phyloP scores from a whole-genome alignment of 345 rosid genomes.

The Lepidium didymum region DNA sequence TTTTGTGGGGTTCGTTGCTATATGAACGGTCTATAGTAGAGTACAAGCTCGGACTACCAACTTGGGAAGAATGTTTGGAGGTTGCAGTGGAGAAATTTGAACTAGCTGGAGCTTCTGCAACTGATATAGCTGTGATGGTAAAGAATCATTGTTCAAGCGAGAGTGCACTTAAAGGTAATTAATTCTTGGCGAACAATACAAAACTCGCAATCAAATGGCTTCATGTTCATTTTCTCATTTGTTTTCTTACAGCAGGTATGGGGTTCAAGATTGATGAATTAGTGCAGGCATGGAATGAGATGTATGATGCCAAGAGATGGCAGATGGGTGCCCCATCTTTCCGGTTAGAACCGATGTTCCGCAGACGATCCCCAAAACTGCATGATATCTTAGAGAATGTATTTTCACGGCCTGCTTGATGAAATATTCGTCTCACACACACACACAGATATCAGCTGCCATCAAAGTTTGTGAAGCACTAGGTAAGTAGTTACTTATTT shows the following conservation, averaged over 20 bases:
- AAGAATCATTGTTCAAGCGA: constrained; percentile 94
- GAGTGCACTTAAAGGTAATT: constrained; percentile 77
- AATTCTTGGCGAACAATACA: neutral
- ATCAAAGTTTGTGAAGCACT: neutral
- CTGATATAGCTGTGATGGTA: constrained; percentile 94
- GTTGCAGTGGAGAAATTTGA: constrained; percentile 97
- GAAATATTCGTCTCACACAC: constrained; percentile 1
- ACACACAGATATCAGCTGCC: neutral
- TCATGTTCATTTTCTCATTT: neutral
- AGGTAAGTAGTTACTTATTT: constrained; percentile 16
- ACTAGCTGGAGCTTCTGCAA: constrained; percentile 95
- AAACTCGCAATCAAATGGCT: neutral
- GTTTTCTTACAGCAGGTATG: constrained; percentile 36
- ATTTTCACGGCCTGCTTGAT: constrained; percentile 19
- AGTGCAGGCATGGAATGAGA: constrained; percentile 98
- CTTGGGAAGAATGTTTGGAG: constrained; percentile 98
- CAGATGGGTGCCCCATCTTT: constrained; percentile 88
- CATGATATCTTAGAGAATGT: constrained; percentile 71
- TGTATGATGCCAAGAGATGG: constrained; percentile 98
- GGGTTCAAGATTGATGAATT: constrained; percentile 97
- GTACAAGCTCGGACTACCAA: constrained; percentile 76
- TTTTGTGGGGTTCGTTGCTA: constrained; percentile 90
- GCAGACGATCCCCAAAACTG: constrained; percentile 74
- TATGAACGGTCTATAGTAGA: constrained; percentile 96
- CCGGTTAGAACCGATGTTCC: constrained; percentile 91